phyloP scores from a whole-genome alignment of 768 basidiomycete species.

The Clavaria fumosa region DNA sequence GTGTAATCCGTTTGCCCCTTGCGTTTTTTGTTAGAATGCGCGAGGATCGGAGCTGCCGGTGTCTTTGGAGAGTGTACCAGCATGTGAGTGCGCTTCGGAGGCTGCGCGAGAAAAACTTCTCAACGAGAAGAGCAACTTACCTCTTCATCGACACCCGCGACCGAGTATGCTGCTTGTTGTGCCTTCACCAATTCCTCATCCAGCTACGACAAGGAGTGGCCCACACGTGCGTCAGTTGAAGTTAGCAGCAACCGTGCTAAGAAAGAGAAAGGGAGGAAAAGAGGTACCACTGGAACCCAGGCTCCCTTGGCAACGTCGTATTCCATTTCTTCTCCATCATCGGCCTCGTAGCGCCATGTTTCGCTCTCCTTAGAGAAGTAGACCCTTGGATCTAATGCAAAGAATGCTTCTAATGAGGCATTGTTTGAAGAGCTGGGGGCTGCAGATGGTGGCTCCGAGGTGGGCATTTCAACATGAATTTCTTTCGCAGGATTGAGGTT shows the following conservation, averaged over 20 bases:
- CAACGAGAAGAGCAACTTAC: slow-evolving; percentile 28
- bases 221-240: not conserved
- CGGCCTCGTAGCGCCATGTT: slow-evolving; percentile 83
- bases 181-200: slow-evolving; percentile 76
- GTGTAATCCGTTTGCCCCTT: slow-evolving; percentile 63
- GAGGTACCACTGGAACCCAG: slow-evolving; percentile 75
- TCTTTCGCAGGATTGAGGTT: too few relatives aligned
- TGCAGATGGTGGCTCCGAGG: too few relatives aligned
- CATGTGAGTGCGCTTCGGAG: too few relatives aligned
- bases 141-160: slow-evolving; percentile 88
- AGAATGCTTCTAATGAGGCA: slow-evolving; percentile 52
- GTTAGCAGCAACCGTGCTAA: not conserved
- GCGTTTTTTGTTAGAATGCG: slow-evolving; percentile 66
- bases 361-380: slow-evolving; percentile 61
- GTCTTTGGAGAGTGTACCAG: too few relatives aligned
- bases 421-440: too few relatives aligned
- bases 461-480: too few relatives aligned
- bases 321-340: slow-evolving; percentile 83
- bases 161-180: slow-evolving; percentile 91
- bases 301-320: slow-evolving; percentile 60
- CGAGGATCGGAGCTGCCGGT: slow-evolving; percentile 76
- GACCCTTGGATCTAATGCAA: slow-evolving; percentile 64
- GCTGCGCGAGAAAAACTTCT: not conserved
- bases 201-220: slow-evolving; percentile 31
- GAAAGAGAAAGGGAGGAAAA: not conserved